Conservation (phyloP, 768 basidiomycete genomes). For the Amylocystis lapponica region DNA sequence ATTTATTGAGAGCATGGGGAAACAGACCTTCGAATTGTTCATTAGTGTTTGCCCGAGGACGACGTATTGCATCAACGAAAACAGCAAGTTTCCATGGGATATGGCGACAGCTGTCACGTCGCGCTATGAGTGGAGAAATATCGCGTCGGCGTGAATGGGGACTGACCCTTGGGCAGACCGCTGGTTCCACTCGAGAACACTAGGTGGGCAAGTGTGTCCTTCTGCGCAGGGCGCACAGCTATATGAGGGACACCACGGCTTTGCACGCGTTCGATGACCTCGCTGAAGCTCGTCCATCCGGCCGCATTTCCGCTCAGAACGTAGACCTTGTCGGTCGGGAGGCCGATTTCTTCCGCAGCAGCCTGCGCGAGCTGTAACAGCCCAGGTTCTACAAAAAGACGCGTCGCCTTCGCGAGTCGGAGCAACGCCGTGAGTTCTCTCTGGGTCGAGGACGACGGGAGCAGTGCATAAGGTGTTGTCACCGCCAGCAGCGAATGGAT, state of each 20-base stretch:
- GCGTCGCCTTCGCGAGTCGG: constrained; percentile 41
- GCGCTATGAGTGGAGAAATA: not conserved
- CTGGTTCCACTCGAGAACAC: constrained; percentile 77
- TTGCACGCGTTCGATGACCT: constrained; percentile 37
- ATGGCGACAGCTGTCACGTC: constrained; percentile 21
- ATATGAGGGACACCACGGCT: constrained; percentile 33
- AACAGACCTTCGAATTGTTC: no score
- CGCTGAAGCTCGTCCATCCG: constrained; percentile 39
- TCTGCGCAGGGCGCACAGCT: constrained; percentile 38
- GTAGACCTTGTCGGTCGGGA: constrained; percentile 39
- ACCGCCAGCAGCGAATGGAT: constrained; percentile 43
- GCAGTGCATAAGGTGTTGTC: constrained; percentile 46
- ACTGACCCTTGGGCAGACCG: constrained; percentile 65
- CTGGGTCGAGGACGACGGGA: constrained; percentile 50
- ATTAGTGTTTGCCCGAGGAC: no score
- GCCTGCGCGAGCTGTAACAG: constrained; percentile 38
- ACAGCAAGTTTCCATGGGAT: constrained; percentile 19
- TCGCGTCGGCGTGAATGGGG: not conserved
- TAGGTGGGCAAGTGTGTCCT: constrained; percentile 60
- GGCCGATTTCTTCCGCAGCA: constrained; percentile 28
- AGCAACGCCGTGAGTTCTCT: constrained; percentile 51
- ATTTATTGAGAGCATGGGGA: no score
- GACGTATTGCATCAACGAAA: constrained; percentile 10
- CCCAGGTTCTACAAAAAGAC: constrained; percentile 46
- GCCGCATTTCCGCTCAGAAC: constrained; percentile 38